Evolutionary conservation across 2,329 filamentous ascomycete genomes (phyloP), one percentile per base, ranked within the genome.

Genomic region (Chaetomium sp.): DNA sequence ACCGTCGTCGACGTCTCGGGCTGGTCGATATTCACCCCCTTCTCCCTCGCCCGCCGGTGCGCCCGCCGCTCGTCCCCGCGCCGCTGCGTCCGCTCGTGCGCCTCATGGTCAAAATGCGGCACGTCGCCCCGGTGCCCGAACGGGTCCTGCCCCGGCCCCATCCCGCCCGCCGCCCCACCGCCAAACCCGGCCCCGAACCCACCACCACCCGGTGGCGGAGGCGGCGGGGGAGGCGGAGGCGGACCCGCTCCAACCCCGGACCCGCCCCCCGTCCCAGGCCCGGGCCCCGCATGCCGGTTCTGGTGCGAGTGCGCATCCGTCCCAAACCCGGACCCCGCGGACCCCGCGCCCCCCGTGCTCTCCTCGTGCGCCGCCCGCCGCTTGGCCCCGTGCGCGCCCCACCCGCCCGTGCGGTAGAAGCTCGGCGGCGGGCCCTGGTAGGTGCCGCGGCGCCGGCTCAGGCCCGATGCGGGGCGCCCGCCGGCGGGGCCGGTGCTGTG

Each of bases 371-470:
- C 83, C 42, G 82, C 81, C 61, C 78, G 77, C 45, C 87, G 76
- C 78, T 90, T 90, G 42, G 83, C 83, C 2, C 78, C 74, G 65
- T 91, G 85, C 2, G 79, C 75, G 56, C 91, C 91, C 84, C 92
- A 96, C 3, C 90, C 92, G 4, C 92, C 93, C 67, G 84, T 88
- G 21, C 89, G 85, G 77, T 92, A 97, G 79, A 97, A 98, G 68
- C 87, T 91, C 0, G 94, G 93, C 58, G 95, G 93, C 3, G 95
- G 94, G 0, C 94, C 94, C 23, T 85, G 86, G 77, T 96, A 97
- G 4, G 88, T 83, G 2, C 87, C 86, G 2, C 92, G 83, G 27
- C 94, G 85, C 49, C 89, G 85, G 74, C 89, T 93, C 35, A 99
- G 80, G 0, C 95, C 95, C 1, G 87, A 92, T 0, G 95, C 87